phyloP scores from a whole-genome alignment of 352 stramenopile species.

The Pythium guiyangense region DNA sequence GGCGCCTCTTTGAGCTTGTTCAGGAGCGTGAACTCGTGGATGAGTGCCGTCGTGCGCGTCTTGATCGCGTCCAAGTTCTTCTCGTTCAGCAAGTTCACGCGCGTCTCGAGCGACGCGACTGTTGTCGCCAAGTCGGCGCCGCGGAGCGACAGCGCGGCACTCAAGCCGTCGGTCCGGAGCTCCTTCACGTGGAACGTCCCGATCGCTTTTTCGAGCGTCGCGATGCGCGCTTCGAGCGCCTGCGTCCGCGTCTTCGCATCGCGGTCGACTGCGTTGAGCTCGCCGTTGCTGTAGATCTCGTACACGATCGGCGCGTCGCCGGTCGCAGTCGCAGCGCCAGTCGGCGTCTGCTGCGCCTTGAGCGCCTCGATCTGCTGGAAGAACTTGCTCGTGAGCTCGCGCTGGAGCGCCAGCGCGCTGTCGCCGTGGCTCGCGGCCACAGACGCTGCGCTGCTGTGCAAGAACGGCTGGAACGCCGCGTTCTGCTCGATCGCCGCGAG shows the following conservation, averaged over 20 bases:
- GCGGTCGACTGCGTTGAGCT: conserved; percentile 62
- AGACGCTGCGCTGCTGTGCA: conserved; percentile 18
- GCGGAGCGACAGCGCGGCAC: conserved; percentile 9
- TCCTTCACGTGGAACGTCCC: conserved; percentile 50
- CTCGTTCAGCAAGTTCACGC: conserved; percentile 62
- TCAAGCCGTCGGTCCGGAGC: conserved; percentile 39
- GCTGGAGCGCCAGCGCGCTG: conserved; percentile 49
- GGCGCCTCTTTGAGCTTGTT: conserved; percentile 76
- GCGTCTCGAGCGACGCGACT: conserved; percentile 58
- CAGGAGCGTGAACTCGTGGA: conserved; percentile 75
- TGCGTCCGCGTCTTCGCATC: conserved; percentile 58
- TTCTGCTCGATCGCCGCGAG: conserved; percentile 57
- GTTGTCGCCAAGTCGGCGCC: conserved; percentile 35
- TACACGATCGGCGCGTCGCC: conserved; percentile 50
- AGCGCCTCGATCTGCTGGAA: conserved; percentile 64
- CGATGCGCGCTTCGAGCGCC: conserved; percentile 53
- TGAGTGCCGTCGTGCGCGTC: conserved; percentile 62
- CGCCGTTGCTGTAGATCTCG: conserved; percentile 76
- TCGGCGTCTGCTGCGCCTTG: conserved; percentile 22
- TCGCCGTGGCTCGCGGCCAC: conserved; percentile 18
- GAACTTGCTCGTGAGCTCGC: conserved; percentile 64
- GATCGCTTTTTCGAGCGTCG: conserved; percentile 53
- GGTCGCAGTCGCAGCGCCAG: conserved; percentile 5
- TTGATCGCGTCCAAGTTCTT: conserved; percentile 80
- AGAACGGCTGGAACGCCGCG: conserved; percentile 48